phyloP scores from a whole-genome alignment of 2,329 filamentous ascomycete genomes.

The Cordyceps militaris region DNA sequence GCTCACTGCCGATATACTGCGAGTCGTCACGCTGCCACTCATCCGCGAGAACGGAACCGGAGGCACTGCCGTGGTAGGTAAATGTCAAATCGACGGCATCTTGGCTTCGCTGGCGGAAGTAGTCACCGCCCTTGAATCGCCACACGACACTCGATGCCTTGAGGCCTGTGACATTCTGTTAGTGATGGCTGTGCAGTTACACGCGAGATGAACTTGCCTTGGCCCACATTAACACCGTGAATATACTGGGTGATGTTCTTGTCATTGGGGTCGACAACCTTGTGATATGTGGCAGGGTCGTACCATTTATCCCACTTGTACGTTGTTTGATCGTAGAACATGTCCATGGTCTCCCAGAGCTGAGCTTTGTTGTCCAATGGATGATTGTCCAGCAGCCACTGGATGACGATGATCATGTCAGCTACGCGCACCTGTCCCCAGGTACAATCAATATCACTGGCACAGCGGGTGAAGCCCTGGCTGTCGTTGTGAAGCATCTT shows the following conservation, averaged over 20 bases:
- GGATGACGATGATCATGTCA: constrained; percentile 32
- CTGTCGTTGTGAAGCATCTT: constrained; percentile 48
- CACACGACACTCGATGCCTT: constrained; percentile 34
- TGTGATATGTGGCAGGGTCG: constrained; percentile 18
- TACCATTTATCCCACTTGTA: constrained; percentile 26
- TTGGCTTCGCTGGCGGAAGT: constrained; percentile 28
- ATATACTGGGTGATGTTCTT: constrained; percentile 24
- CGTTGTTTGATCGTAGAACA: constrained; percentile 27
- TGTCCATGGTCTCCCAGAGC: constrained; percentile 34
- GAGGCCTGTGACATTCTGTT: constrained; percentile 21
- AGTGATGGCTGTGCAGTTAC: neutral
- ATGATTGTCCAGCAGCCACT: constrained; percentile 34
- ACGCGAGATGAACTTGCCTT: constrained; percentile 24
- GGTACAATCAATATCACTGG: constrained; percentile 30
- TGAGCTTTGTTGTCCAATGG: constrained; percentile 20
- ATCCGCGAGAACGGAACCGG: constrained; percentile 36
- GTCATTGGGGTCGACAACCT: constrained; percentile 17
- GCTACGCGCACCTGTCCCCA: constrained; percentile 30
- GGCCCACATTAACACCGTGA: constrained; percentile 38
- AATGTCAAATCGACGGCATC: constrained; percentile 31
- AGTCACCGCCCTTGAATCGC: constrained; percentile 31
- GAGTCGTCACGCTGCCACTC: constrained; percentile 32
- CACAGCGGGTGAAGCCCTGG: constrained; percentile 40
- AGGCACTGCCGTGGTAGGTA: constrained; percentile 32
- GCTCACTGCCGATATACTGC: constrained; percentile 30